Percentiles rank a stretch among this genome's conserved stretches.
These are phyloP conservation scores for Pseudozyma hubeiensis DNA, from an alignment of 1,284 basidiomycete genomes.

Conservation along the genomic window DNA sequence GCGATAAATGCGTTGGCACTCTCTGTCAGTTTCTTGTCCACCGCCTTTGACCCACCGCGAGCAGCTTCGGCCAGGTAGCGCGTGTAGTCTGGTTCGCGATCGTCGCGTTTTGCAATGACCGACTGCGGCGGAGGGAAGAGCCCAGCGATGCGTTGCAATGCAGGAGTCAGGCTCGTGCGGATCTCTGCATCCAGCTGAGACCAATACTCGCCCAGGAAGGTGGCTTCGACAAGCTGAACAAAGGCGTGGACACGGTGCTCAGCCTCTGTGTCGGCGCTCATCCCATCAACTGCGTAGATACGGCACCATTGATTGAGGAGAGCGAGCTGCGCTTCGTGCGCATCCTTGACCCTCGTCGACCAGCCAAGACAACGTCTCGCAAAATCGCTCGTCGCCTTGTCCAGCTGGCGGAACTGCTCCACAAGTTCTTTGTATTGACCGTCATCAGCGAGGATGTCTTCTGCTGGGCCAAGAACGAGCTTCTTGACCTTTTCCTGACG, in stretches of 20 bases:
- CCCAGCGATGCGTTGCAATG: conserved; percentile 61
- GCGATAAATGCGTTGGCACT: conserved; percentile 68
- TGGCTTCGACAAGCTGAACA: conserved; percentile 30
- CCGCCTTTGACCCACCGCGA: conserved; percentile 28
- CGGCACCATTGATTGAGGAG: conserved; percentile 51
- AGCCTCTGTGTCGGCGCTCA: conserved; percentile 15
- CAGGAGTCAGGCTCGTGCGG: conserved; percentile 46
- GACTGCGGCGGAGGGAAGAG: conserved; percentile 57
- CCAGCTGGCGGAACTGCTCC: conserved; percentile 41
- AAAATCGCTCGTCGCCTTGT: conserved; percentile 39
- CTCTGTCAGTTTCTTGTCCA: conserved; percentile 51
- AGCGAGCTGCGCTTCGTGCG: conserved; percentile 44
- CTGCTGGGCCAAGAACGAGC: conserved; percentile 31
- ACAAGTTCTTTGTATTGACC: conserved; percentile 47
- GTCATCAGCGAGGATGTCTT: conserved; percentile 41
- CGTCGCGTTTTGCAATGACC: conserved; percentile 68
- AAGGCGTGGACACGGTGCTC: conserved; percentile 43
- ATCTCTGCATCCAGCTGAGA: conserved; percentile 50
- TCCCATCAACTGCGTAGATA: conserved; percentile 46
- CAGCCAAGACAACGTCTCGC: conserved; percentile 45
- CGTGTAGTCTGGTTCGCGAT: conserved; percentile 66
- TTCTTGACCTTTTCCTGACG: conserved; percentile 55
- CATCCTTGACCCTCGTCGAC: conserved; percentile 40
- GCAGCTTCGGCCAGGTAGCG: conserved; percentile 56
- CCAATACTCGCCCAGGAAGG: conserved; percentile 40